Conservation (phyloP, 768 basidiomycete genomes). For the Naganishia randhawae region DNA sequence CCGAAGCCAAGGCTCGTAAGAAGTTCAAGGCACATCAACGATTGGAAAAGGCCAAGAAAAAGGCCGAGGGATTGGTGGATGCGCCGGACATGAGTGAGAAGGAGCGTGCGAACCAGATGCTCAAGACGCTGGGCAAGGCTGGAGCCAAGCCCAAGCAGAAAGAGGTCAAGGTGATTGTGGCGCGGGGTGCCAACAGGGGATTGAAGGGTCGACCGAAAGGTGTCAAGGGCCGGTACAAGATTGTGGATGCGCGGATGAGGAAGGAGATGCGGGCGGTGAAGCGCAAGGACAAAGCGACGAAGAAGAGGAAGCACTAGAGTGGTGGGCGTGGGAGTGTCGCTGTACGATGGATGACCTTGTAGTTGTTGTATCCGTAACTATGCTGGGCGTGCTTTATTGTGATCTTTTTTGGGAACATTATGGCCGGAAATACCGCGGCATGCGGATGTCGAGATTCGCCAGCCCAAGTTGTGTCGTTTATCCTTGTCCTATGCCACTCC, state of each 20-base stretch:
- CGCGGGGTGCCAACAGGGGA: conserved; percentile 82
- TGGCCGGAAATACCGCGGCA: too few relatives aligned
- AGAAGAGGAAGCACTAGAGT: conserved; percentile 31
- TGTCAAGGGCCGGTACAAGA: conserved; percentile 87
- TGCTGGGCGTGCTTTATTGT: too few relatives aligned
- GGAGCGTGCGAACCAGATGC: conserved; percentile 89
- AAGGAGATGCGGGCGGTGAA: conserved; percentile 51
- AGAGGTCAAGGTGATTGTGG: conserved; percentile 78
- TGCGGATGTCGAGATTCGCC: too few relatives aligned
- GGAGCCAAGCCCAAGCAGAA: conserved; percentile 57
- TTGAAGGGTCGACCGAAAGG: conserved; percentile 90
- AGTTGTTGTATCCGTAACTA: background rate
- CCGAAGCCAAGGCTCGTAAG: conserved; percentile 96
- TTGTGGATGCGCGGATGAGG: conserved; percentile 90
- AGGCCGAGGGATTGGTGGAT: conserved; percentile 83
- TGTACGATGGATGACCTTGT: background rate
- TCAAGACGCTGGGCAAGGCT: conserved; percentile 69
- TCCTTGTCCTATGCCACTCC: too few relatives aligned
- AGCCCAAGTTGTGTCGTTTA: too few relatives aligned
- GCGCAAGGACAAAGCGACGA: conserved; percentile 33
- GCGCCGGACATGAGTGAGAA: conserved; percentile 80
- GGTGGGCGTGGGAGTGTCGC: background rate
- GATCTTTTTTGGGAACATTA: too few relatives aligned
- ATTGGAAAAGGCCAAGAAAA: conserved; percentile 88
- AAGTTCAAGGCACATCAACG: conserved; percentile 80